Base-by-base conservation (phyloP, 1,139 yeast genomes). In the Keqinozyma sinolaborantium region DNA sequence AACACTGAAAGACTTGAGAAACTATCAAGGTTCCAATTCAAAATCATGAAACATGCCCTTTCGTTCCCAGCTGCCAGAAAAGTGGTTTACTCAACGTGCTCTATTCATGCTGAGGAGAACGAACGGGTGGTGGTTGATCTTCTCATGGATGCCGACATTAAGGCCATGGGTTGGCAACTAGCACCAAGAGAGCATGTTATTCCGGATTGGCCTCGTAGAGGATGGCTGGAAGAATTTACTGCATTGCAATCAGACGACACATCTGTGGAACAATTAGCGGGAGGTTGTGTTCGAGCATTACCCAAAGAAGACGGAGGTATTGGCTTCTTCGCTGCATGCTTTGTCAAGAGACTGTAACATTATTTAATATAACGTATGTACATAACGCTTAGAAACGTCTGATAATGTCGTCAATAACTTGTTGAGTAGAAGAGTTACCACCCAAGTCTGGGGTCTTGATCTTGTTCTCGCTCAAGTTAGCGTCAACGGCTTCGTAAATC, bases 291-390 rank as follows among this genome's bases (percentile, higher is more conserved):
- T 0, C 66, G 98, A 42, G 84, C 92, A 0, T 58, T 79, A 28
- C 96, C 97, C 0, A 82, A 78, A 42, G 82, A 75, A 34, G 97
- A 92, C 53, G 97, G 97, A 23, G 98, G 98, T 9, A 92, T 92
- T 46, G 98, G 98, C 0, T 92, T 92, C 53, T 92, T 92, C 60
- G 97, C 97, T 1, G 97, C 85, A 1, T 79, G 86, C 35, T 83
- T 84, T 52, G 74, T 79, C 30, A 60, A 70, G 40, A 40, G 37
- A 16, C 10, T 18, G 21, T 18, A 18, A 18, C 10, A 18, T 10
- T 18, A 18, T 18, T 18, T 18, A 18, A 18, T 10, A 23, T 12
- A 23, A n/a, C n/a, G 5, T 19, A 16, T 24, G 24, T 28, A 26
- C 10, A 20, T 8, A 26, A 16, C 26, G 31, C 8, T 31, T 34